These are phyloP conservation scores for Fragaria iinumae DNA, from an alignment of 306 rosid genomes.

Conservation along the genomic window DNA sequence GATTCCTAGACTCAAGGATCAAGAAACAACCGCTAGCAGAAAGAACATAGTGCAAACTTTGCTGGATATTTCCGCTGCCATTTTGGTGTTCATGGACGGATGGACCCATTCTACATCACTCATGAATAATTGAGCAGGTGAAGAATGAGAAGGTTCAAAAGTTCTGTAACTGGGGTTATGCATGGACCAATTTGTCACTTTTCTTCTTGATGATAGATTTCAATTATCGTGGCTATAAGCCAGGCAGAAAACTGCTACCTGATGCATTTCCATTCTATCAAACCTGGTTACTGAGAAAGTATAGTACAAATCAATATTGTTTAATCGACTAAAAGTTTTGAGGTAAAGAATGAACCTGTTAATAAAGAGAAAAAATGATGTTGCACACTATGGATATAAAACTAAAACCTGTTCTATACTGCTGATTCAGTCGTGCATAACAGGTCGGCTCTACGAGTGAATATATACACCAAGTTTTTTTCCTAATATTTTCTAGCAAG, in stretches of 20 bases:
- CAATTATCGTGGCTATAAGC: background rate
- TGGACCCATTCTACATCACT: background rate
- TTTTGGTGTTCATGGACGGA: background rate
- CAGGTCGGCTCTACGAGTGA: conserved; percentile 5
- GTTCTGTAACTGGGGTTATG: background rate
- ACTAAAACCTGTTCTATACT: conserved; percentile 5
- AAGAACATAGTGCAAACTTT: background rate
- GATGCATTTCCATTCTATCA: background rate
- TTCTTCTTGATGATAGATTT: background rate
- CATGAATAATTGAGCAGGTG: background rate
- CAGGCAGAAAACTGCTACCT: background rate
- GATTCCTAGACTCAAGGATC: background rate
- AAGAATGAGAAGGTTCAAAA: background rate
- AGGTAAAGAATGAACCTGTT: background rate
- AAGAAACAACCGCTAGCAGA: background rate
- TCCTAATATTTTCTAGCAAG: background rate
- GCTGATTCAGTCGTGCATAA: background rate
- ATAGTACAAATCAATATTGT: background rate
- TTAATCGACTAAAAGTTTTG: conserved; percentile 5
- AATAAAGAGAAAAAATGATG: background rate
- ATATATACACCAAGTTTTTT: background rate
- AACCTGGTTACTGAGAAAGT: background rate
- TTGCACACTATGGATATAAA: conserved; percentile 3
- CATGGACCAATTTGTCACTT: background rate
- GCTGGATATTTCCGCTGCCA: background rate